Conservation (phyloP, 2,329 filamentous ascomycete species). For the Cladosporium sp. region DNA sequence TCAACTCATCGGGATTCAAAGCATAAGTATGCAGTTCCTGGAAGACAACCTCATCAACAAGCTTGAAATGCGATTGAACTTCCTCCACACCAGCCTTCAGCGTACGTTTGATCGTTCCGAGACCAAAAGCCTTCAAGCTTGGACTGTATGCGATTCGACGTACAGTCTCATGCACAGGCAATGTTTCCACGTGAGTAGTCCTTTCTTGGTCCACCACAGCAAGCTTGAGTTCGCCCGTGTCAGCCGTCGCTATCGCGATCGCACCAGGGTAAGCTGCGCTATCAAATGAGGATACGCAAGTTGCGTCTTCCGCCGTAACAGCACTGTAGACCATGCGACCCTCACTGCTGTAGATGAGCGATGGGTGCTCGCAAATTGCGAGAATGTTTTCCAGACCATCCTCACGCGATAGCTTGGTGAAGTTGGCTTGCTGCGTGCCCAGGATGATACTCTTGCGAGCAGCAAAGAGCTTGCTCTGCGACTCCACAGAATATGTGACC, state of each 20-base stretch:
- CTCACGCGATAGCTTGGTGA: constrained; percentile 70
- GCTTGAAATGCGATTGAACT: constrained; percentile 73
- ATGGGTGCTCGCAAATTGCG: constrained; percentile 89
- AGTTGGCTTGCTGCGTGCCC: constrained; percentile 76
- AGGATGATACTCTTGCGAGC: constrained; percentile 77
- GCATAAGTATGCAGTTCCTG: constrained; percentile 68
- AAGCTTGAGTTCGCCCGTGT: constrained; percentile 67
- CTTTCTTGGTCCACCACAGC: constrained; percentile 77
- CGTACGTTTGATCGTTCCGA: constrained; percentile 78
- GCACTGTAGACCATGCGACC: constrained; percentile 88
- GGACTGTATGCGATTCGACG: constrained; percentile 82
- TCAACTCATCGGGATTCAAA: constrained; percentile 66
- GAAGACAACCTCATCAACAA: constrained; percentile 89
- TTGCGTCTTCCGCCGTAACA: constrained; percentile 82
- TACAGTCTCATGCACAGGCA: constrained; percentile 76
- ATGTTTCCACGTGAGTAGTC: constrained; percentile 79
- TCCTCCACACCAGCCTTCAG: constrained; percentile 68
- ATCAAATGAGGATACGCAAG: constrained; percentile 77
- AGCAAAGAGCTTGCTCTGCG: constrained; percentile 58
- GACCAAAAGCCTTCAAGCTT: constrained; percentile 72
- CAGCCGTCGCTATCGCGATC: constrained; percentile 69
- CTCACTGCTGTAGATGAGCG: constrained; percentile 85
- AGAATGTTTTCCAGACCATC: constrained; percentile 73
- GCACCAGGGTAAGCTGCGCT: constrained; percentile 74
- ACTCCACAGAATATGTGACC: constrained; percentile 51